Conservation (phyloP, 805 yeast genomes). For the Torulaspora gathmanii region DNA sequence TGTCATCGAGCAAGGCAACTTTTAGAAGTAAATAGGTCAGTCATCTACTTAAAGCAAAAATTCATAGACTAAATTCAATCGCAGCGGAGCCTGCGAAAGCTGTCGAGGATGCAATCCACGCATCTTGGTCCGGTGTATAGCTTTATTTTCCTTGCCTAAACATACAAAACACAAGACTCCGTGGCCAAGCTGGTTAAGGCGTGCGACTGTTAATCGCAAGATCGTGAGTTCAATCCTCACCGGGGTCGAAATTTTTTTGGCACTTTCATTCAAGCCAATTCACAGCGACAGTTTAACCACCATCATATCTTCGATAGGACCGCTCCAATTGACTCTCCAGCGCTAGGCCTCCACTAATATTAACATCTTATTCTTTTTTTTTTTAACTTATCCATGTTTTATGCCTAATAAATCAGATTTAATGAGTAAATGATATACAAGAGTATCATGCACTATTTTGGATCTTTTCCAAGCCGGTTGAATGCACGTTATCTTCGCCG, state of each 20-base stretch:
- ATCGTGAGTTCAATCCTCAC: conserved; percentile 59
- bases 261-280: too few species aligned
- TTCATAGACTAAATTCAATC: neutral
- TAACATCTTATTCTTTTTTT: neutral
- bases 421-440: neutral
- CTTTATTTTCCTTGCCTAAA: neutral
- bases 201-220: conserved; percentile 63
- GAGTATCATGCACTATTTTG: conserved; percentile 5
- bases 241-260: conserved; percentile 42
- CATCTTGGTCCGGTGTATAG: neutral
- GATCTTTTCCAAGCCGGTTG: conserved; percentile 4
- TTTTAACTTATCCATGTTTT: conserved; percentile 1
- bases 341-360: too few species aligned
- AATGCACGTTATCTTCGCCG: conserved; percentile 6
- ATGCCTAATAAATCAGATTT: neutral
- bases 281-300: too few species aligned
- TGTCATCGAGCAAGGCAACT: conserved; percentile 40
- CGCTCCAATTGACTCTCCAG: too few species aligned
- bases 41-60: neutral
- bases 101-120: too few species aligned
- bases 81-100: too few species aligned
- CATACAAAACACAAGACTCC: conserved; percentile 37
- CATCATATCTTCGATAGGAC: too few species aligned
- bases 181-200: conserved; percentile 60
- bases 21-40: conserved; percentile 12